Conservation (phyloP, 108 stramenopile genomes). For the Asterionellopsis glacialis region DNA sequence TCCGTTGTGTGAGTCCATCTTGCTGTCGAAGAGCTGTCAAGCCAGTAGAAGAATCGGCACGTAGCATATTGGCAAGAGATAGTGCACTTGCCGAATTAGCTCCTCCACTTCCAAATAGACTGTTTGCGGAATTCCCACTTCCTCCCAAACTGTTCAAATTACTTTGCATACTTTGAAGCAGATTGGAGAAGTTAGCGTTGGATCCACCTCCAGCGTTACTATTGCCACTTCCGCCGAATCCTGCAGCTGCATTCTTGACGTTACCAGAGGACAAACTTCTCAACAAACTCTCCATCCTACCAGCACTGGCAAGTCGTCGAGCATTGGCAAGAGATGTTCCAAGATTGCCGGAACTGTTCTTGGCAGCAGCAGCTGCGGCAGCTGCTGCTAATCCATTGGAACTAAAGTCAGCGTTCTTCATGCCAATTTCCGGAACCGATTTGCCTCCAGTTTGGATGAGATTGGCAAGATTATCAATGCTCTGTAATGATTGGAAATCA, state of each 20-base stretch:
- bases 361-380: slow-evolving; percentile 1
- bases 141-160: background rate
- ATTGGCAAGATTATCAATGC: slow-evolving; percentile 85
- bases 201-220: background rate
- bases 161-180: slow-evolving; percentile 47
- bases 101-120: slow-evolving; percentile 15
- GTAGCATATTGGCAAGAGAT: slow-evolving; percentile 56
- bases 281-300: slow-evolving; percentile 68
- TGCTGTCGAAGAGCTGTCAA: slow-evolving; percentile 64
- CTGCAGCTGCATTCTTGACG: slow-evolving; percentile 12
- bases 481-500: slow-evolving; percentile 80
- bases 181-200: slow-evolving; percentile 48
- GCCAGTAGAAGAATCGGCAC: slow-evolving; percentile 63
- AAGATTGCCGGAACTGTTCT: slow-evolving; percentile 18
- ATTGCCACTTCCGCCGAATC: slow-evolving; percentile 9
- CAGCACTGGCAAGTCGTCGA: slow-evolving; percentile 38
- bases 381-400: background rate
- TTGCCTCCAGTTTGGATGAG: slow-evolving; percentile 52
- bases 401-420: slow-evolving; percentile 61
- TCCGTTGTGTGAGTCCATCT: slow-evolving; percentile 63
- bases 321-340: slow-evolving; percentile 27
- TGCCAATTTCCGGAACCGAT: slow-evolving; percentile 48
- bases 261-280: slow-evolving; percentile 44
- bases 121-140: slow-evolving; percentile 23
- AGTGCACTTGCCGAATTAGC: slow-evolving; percentile 26